Conservation (phyloP, 208 protist species). For the Naegleria fowleri region DNA sequence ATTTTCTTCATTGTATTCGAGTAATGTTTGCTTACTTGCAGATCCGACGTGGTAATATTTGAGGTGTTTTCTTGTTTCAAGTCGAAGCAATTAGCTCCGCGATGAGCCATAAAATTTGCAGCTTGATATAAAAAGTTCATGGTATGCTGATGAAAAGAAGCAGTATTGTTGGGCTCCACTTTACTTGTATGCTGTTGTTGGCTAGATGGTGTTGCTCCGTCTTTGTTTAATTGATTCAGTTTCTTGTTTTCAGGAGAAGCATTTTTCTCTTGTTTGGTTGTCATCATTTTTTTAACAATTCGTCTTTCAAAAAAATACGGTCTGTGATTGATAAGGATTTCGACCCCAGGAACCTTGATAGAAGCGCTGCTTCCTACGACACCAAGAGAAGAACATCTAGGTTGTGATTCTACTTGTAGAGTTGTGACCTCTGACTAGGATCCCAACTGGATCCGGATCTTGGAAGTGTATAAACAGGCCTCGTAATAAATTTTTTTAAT, state of each 20-base stretch:
- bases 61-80: background rate
- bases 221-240: background rate
- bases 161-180: background rate
- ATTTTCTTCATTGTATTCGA: background rate
- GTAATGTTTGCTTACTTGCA: background rate
- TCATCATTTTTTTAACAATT: too few species aligned
- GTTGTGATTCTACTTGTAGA: too few species aligned
- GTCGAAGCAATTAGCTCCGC: background rate
- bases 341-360: too few species aligned
- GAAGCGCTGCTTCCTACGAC: too few species aligned
- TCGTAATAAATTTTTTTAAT: too few species aligned
- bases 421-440: too few species aligned
- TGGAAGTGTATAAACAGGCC: too few species aligned
- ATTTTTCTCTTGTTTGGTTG: too few species aligned
- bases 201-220: background rate
- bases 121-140: slow-evolving; percentile 3
- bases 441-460: too few species aligned
- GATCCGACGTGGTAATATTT: background rate
- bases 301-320: too few species aligned
- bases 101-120: background rate
- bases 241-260: background rate
- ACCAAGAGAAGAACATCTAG: too few species aligned
- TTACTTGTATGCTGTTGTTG: background rate
- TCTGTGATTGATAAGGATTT: too few species aligned
- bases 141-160: background rate